Conservation (phyloP, 2,329 filamentous ascomycete species). For the Fusarium pseudocircinatum region DNA sequence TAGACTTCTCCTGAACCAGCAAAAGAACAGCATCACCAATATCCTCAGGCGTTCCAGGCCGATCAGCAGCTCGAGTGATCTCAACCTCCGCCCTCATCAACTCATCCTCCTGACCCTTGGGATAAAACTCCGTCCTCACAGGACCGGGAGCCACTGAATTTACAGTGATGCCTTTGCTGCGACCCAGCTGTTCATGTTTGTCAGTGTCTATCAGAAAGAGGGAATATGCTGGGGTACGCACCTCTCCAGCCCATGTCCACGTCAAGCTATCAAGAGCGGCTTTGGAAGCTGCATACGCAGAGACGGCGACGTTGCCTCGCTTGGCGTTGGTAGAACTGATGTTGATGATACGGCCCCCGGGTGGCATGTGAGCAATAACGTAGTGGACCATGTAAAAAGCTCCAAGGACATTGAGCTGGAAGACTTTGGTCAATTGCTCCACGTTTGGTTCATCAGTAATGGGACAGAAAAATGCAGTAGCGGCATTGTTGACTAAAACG, state of each 20-base stretch:
- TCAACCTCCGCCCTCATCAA: constrained; percentile 32
- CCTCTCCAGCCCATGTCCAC: constrained; percentile 47
- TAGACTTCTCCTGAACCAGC: constrained; percentile 18
- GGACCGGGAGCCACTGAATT: constrained; percentile 55
- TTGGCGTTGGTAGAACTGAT: constrained; percentile 35
- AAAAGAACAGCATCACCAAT: constrained; percentile 50
- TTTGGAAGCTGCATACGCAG: constrained; percentile 42
- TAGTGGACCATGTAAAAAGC: constrained; percentile 50
- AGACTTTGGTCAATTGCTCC: constrained; percentile 41
- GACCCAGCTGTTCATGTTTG: constrained; percentile 42
- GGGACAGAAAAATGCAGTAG: constrained; percentile 25
- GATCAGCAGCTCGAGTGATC: constrained; percentile 46
- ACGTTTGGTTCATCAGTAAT: constrained; percentile 35
- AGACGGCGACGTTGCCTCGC: constrained; percentile 16
- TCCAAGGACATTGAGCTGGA: constrained; percentile 49
- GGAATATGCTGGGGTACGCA: not conserved
- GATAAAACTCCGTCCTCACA: constrained; percentile 48
- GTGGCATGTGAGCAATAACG: constrained; percentile 49
- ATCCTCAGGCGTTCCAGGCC: constrained; percentile 50
- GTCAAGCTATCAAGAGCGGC: constrained; percentile 51
- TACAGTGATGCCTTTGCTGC: constrained; percentile 53
- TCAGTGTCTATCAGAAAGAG: not conserved
- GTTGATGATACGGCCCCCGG: constrained; percentile 43
- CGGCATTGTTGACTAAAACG: constrained; percentile 52
- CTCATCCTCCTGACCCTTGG: constrained; percentile 22